Evolutionary conservation across 768 basidiomycete species (phyloP).

Genomic region (Butyriboletus loyo): DNA sequence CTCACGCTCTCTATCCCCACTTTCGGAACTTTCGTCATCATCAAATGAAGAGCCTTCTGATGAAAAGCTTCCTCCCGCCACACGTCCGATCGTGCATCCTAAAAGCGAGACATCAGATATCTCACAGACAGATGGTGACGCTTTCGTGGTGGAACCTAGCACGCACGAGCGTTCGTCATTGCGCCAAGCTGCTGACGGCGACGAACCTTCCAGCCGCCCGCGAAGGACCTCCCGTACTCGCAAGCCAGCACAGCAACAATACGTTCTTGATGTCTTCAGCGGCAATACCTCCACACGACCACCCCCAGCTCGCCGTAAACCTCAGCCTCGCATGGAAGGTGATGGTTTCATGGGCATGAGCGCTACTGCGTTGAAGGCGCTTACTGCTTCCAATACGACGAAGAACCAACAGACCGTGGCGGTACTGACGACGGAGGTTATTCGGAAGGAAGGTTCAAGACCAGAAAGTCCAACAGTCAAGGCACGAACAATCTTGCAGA

Average conservation of each 20-base stretch:
- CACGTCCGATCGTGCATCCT: neutral
- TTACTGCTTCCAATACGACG: slow-evolving; percentile 70
- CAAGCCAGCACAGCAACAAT: slow-evolving; percentile 36
- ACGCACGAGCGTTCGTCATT: slow-evolving; percentile 4
- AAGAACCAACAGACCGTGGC: slow-evolving; percentile 67
- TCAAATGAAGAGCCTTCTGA: slow-evolving; percentile 16
- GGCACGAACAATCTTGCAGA: slow-evolving; percentile 63
- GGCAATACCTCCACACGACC: slow-evolving; percentile 26
- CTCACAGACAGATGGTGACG: neutral
- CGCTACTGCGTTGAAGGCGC: slow-evolving; percentile 60
- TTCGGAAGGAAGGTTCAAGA: slow-evolving; percentile 64
- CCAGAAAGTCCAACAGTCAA: slow-evolving; percentile 82
- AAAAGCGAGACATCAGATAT: neutral
- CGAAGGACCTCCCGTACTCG: slow-evolving; percentile 55
- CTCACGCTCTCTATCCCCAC: slow-evolving; percentile 10
- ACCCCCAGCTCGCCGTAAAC: slow-evolving; percentile 44
- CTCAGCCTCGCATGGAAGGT: slow-evolving; percentile 33
- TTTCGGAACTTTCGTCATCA: slow-evolving; percentile 25
- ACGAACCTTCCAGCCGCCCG: slow-evolving; percentile 13
- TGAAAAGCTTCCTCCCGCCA: neutral
- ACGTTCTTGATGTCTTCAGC: slow-evolving; percentile 39
- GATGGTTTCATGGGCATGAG: slow-evolving; percentile 63
- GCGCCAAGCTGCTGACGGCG: slow-evolving; percentile 9
- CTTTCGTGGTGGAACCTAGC: slow-evolving; percentile 11
- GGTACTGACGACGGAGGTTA: slow-evolving; percentile 64